Evolutionary conservation across 2,329 filamentous ascomycete genomes (phyloP).

Genomic region (Fusarium albosuccineum): DNA sequence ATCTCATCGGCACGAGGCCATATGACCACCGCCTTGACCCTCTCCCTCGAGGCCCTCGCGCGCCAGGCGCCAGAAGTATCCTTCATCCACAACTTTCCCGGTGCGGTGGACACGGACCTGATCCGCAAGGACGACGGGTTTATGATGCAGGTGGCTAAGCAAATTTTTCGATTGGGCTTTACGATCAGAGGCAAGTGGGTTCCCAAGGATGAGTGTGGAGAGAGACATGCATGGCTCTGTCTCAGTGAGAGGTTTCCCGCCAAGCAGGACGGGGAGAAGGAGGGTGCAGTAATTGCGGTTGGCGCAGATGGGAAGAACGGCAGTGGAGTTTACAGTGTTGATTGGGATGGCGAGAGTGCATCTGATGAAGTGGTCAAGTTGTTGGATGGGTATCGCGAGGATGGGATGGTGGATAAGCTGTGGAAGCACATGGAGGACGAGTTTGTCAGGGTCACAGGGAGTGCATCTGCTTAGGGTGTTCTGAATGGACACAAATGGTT

Average conservation of each 20-base stretch:
- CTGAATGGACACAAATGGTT: background rate
- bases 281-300: conserved; percentile 13
- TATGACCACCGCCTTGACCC: conserved; percentile 39
- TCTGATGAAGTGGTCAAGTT: conserved; percentile 26
- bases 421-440: conserved; percentile 43
- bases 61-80: conserved; percentile 40
- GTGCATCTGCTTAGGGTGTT: conserved; percentile 3
- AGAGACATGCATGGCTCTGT: conserved; percentile 45
- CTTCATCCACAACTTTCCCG: conserved; percentile 50
- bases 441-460: conserved; percentile 38
- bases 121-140: conserved; percentile 38
- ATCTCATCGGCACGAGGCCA: conserved; percentile 39
- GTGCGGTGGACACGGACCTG: conserved; percentile 45
- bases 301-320: conserved; percentile 38
- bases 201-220: conserved; percentile 39
- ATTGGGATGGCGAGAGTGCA: conserved; percentile 41
- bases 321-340: conserved; percentile 44
- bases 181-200: conserved; percentile 26
- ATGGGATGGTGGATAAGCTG: conserved; percentile 37
- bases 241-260: conserved; percentile 36
- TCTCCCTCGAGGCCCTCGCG: conserved; percentile 44
- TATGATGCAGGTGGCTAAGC: conserved; percentile 34
- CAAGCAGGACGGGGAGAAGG: background rate
- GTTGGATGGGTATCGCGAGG: conserved; percentile 30
- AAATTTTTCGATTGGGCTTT: conserved; percentile 22